Conservation (phyloP, 148 eudicot genomes). For the Gaultheria prostrata region DNA sequence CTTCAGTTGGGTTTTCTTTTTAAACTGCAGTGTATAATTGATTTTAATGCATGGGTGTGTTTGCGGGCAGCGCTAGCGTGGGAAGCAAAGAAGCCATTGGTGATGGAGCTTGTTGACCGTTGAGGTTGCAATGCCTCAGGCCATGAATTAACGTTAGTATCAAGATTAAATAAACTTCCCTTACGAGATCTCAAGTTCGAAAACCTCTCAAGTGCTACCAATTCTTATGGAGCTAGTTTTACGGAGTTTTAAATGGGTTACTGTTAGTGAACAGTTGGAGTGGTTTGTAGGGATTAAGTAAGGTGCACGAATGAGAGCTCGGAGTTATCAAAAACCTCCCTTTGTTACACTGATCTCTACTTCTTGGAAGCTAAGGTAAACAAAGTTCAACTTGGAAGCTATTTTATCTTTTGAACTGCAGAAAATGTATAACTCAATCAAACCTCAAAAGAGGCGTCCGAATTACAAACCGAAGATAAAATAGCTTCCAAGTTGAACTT, state of each 20-base stretch:
- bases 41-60: not conserved
- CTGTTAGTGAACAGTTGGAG: too few relatives aligned
- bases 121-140: slow-evolving; percentile 43
- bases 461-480: too few relatives aligned
- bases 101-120: slow-evolving; percentile 31
- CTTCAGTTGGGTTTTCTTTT: not conserved
- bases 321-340: too few relatives aligned
- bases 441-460: too few relatives aligned
- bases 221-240: slow-evolving; percentile 27
- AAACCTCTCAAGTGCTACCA: not conserved
- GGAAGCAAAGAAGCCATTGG: slow-evolving; percentile 49
- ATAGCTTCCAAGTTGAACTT: too few relatives aligned
- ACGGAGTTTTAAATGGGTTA: slow-evolving; percentile 42
- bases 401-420: too few relatives aligned
- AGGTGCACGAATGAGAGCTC: too few relatives aligned
- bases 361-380: too few relatives aligned
- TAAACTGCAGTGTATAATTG: not conserved
- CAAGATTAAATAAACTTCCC: slow-evolving; percentile 36
- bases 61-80: slow-evolving; percentile 42
- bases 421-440: too few relatives aligned
- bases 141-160: slow-evolving; percentile 48
- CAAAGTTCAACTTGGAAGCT: too few relatives aligned
- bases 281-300: too few relatives aligned
- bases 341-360: too few relatives aligned
- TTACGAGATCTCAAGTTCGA: slow-evolving; percentile 34